phyloP scores from a whole-genome alignment of 2,329 filamentous ascomycete genomes.

The Xylogone sp. region DNA sequence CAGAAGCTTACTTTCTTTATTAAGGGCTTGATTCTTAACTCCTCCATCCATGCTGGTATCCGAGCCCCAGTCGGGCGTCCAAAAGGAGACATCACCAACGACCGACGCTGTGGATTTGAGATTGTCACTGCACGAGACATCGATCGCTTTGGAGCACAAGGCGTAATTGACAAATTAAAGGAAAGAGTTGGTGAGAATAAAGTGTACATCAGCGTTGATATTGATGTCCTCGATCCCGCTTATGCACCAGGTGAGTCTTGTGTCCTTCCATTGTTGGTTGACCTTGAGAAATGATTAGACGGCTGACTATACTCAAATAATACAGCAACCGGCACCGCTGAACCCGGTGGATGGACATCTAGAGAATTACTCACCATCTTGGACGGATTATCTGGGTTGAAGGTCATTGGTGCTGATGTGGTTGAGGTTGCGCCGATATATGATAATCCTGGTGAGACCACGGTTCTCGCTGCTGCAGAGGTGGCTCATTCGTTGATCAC shows the following conservation, averaged over 20 bases:
- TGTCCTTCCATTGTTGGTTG: no score
- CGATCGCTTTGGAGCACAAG: constrained; percentile 38
- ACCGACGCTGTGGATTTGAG: constrained; percentile 54
- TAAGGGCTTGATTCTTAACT: constrained; percentile 41
- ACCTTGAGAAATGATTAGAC: no score
- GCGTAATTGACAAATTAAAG: constrained; percentile 39
- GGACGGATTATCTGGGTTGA: constrained; percentile 52
- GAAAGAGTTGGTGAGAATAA: constrained; percentile 45
- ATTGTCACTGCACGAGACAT: constrained; percentile 52
- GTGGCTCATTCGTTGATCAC: constrained; percentile 41
- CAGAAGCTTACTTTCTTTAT: constrained; percentile 24
- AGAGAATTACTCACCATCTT: constrained; percentile 62
- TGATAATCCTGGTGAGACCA: constrained; percentile 56
- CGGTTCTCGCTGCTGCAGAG: constrained; percentile 47
- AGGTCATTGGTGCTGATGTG: constrained; percentile 56
- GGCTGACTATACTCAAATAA: constrained; percentile 38
- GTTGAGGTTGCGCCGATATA: constrained; percentile 61
- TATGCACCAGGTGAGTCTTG: constrained; percentile 40
- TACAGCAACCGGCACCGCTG: constrained; percentile 55
- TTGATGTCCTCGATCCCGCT: constrained; percentile 48
- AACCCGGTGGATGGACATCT: constrained; percentile 59
- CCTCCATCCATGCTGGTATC: constrained; percentile 32
- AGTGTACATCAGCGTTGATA: constrained; percentile 50
- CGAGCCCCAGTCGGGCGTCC: not conserved
- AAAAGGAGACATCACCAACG: constrained; percentile 49